Conservation (phyloP, 345 rosid genomes). For the Gossypium australe region DNA sequence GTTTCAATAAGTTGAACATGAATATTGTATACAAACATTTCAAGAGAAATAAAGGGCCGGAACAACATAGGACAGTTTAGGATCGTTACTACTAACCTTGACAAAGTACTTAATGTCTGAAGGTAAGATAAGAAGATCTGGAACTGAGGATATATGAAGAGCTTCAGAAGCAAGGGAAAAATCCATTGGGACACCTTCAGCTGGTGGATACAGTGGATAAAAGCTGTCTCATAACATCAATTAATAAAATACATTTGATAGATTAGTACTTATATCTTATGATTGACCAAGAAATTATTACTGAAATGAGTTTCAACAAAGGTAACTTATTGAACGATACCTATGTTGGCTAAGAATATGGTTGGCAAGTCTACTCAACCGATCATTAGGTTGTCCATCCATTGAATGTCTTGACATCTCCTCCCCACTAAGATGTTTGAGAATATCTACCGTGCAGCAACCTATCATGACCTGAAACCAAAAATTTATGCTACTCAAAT, state of each 20-base stretch:
- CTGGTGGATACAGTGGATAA: conserved; percentile 82
- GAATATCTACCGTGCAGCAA: conserved; percentile 83
- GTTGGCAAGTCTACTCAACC: conserved; percentile 76
- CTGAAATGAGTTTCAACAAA: not conserved
- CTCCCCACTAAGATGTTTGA: conserved; percentile 83
- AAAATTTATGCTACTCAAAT: not conserved
- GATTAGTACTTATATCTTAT: not conserved
- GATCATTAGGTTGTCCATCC: conserved; percentile 58
- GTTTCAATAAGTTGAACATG: not conserved
- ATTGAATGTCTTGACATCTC: conserved; percentile 66
- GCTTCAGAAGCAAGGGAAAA: conserved; percentile 71
- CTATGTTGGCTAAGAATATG: conserved; percentile 75
- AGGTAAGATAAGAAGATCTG: conserved; percentile 73
- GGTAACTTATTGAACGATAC: conserved; percentile 26
- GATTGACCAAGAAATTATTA: not conserved
- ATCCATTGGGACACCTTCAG: conserved; percentile 74
- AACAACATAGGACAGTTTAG: not conserved
- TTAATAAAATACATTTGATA: not conserved
- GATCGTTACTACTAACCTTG: conserved; percentile 28
- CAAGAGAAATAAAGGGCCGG: not conserved
- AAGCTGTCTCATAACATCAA: conserved; percentile 43
- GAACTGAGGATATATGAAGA: conserved; percentile 44
- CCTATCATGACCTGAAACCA: conserved; percentile 72
- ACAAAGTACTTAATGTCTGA: conserved; percentile 78
- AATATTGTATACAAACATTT: not conserved